Evolutionary conservation across 2,329 filamentous ascomycete genomes (phyloP).

Genomic region (Truncatella angustata): DNA sequence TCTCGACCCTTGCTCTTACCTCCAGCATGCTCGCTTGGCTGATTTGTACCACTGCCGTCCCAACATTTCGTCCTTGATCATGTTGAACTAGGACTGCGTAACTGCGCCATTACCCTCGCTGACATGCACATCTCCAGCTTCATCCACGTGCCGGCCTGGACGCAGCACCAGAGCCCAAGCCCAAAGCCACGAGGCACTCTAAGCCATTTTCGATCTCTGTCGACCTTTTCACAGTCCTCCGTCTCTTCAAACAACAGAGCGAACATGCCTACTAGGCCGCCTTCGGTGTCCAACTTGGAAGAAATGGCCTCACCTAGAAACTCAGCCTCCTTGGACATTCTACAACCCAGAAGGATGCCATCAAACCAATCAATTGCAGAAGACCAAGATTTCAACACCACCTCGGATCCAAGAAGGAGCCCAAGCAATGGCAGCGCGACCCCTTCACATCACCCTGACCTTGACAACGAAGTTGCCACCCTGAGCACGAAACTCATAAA

Average conservation of each 20-base stretch:
- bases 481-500: slow-evolving; percentile 95
- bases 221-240: slow-evolving; percentile 46
- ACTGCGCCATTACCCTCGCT: slow-evolving; percentile 8
- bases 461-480: slow-evolving; percentile 75
- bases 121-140: slow-evolving; percentile 39
- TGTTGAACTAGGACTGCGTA: background rate
- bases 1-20: background rate
- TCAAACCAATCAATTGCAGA: slow-evolving; percentile 44
- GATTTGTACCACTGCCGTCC: background rate
- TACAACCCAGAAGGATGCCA: slow-evolving; percentile 31
- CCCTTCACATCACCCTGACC: slow-evolving; percentile 50
- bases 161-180: slow-evolving; percentile 37
- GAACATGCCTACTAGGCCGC: slow-evolving; percentile 33
- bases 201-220: slow-evolving; percentile 53
- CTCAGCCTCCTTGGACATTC: slow-evolving; percentile 30
- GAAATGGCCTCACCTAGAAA: slow-evolving; percentile 22
- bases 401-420: slow-evolving; percentile 62
- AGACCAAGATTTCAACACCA: slow-evolving; percentile 64
- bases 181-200: slow-evolving; percentile 36
- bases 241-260: slow-evolving; percentile 34
- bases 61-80: background rate
- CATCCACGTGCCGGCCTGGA: slow-evolving; percentile 52
- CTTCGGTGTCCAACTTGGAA: slow-evolving; percentile 24
- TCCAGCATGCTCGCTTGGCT: background rate
- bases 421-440: slow-evolving; percentile 35